These are phyloP conservation scores for Tetradesmus obliquus DNA, from an alignment of 139 green algal species.

Conservation along the genomic window DNA sequence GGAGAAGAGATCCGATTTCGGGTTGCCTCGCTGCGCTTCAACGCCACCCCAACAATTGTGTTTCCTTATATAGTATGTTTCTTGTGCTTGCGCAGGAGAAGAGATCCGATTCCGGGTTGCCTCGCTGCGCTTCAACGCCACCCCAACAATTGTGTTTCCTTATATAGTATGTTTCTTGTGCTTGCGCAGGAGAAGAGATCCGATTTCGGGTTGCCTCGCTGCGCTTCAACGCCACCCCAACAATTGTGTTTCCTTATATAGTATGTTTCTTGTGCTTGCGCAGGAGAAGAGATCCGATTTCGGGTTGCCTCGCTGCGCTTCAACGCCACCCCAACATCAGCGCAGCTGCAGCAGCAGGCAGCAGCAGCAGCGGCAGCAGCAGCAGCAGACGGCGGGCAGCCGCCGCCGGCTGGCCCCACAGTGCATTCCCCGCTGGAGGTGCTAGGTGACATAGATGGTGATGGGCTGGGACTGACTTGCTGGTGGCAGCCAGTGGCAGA, in stretches of 20 bases:
- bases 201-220: slow-evolving; percentile 24
- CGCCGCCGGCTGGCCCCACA: slow-evolving; percentile 56
- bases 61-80: too few species aligned
- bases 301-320: slow-evolving; percentile 31
- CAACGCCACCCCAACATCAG: slow-evolving; percentile 48
- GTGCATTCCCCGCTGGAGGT: slow-evolving; percentile 70
- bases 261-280: too few species aligned
- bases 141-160: slow-evolving; percentile 21
- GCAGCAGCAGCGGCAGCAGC: slow-evolving; percentile 20
- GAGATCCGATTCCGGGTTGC: slow-evolving; percentile 43
- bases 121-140: slow-evolving; percentile 41
- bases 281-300: slow-evolving; percentile 48
- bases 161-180: too few species aligned
- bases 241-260: background rate
- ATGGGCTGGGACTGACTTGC: slow-evolving; percentile 76
- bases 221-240: slow-evolving; percentile 52
- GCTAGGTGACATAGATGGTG: slow-evolving; percentile 73
- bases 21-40: slow-evolving; percentile 31
- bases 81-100: background rate
- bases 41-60: slow-evolving; percentile 40
- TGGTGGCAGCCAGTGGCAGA: slow-evolving; percentile 73
- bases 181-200: slow-evolving; percentile 31
- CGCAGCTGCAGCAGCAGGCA: slow-evolving; percentile 30
- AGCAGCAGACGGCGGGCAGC: slow-evolving; percentile 3
- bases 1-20: slow-evolving; percentile 48